These are phyloP conservation scores for Albophoma yamanashiensis DNA, from an alignment of 2,329 filamentous ascomycete genomes.

Conservation along the genomic window DNA sequence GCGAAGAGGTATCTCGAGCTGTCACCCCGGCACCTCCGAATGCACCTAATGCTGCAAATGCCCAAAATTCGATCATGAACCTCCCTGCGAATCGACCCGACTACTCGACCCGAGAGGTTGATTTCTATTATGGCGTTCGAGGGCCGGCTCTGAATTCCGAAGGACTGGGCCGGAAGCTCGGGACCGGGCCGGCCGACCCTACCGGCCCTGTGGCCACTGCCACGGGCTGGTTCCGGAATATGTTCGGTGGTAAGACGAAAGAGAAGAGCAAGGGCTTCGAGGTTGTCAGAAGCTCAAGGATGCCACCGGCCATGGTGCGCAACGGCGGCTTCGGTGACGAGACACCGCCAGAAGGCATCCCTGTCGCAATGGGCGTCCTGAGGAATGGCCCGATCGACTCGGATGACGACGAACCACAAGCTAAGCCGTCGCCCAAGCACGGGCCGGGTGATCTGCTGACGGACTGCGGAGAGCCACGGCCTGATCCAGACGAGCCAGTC, in stretches of 20 bases:
- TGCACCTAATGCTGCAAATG: slow-evolving; percentile 6
- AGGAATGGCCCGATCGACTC: slow-evolving; percentile 53
- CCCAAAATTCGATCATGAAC: slow-evolving; percentile 15
- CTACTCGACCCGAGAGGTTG: slow-evolving; percentile 87
- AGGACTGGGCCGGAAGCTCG: slow-evolving; percentile 70
- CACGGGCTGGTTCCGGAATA: slow-evolving; percentile 73
- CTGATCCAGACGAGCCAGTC: slow-evolving; percentile 31
- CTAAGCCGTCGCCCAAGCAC: slow-evolving; percentile 14
- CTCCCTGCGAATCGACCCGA: slow-evolving; percentile 57
- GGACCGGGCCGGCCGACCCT: slow-evolving; percentile 90
- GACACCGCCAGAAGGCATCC: slow-evolving; percentile 55
- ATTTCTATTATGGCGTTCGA: slow-evolving; percentile 91
- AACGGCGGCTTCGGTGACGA: slow-evolving; percentile 49
- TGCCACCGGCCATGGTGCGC: slow-evolving; percentile 61
- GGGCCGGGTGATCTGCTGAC: slow-evolving; percentile 28
- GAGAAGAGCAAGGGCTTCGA: slow-evolving; percentile 96
- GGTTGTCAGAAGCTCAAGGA: slow-evolving; percentile 81
- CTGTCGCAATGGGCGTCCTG: slow-evolving; percentile 50
- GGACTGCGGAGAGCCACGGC: slow-evolving; percentile 34
- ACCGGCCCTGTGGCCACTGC: slow-evolving; percentile 85
- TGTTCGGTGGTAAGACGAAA: slow-evolving; percentile 78
- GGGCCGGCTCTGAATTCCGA: slow-evolving; percentile 80
- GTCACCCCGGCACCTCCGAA: slow-evolving; percentile 31
- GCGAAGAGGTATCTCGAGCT: slow-evolving; percentile 28
- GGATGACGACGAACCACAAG: slow-evolving; percentile 37